Percentiles rank a stretch among this genome's conserved stretches.
Evolutionary conservation across 768 basidiomycete species (phyloP).

Genomic region (Suillus americanus): DNA sequence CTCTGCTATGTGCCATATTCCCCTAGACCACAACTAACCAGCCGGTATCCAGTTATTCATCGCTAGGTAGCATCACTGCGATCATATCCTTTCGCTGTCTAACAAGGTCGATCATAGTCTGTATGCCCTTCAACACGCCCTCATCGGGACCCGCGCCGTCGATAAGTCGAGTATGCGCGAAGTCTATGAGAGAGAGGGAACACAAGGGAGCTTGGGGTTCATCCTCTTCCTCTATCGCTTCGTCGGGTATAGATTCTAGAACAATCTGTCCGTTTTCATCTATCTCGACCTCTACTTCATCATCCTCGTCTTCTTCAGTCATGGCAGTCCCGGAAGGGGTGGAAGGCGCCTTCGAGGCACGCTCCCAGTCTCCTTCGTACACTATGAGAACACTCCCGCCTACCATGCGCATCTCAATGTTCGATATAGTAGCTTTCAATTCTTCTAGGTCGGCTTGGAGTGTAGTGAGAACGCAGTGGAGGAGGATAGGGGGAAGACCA

Average conservation of each 20-base stretch:
- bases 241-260: slow-evolving; percentile 24
- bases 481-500: slow-evolving; percentile 55
- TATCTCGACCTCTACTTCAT: slow-evolving; percentile 36
- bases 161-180: slow-evolving; percentile 78
- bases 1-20: not conserved
- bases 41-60: not conserved
- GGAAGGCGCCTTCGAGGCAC: slow-evolving; percentile 38
- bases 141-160: slow-evolving; percentile 76
- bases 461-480: slow-evolving; percentile 57
- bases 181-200: slow-evolving; percentile 85
- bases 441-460: slow-evolving; percentile 53
- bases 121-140: slow-evolving; percentile 73
- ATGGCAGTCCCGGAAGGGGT: slow-evolving; percentile 15
- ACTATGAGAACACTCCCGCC: slow-evolving; percentile 80
- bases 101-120: slow-evolving; percentile 62
- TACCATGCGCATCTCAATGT: slow-evolving; percentile 74
- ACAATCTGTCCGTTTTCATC: slow-evolving; percentile 27
- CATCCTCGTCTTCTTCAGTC: slow-evolving; percentile 34
- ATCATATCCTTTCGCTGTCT: slow-evolving; percentile 55
- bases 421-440: slow-evolving; percentile 48
- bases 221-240: slow-evolving; percentile 24
- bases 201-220: slow-evolving; percentile 33
- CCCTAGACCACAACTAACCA: not conserved
- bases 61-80: not conserved
- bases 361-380: slow-evolving; percentile 64